These are phyloP conservation scores for Penstemon barbatus DNA, from an alignment of 257 asterid species.

Conservation along the genomic window DNA sequence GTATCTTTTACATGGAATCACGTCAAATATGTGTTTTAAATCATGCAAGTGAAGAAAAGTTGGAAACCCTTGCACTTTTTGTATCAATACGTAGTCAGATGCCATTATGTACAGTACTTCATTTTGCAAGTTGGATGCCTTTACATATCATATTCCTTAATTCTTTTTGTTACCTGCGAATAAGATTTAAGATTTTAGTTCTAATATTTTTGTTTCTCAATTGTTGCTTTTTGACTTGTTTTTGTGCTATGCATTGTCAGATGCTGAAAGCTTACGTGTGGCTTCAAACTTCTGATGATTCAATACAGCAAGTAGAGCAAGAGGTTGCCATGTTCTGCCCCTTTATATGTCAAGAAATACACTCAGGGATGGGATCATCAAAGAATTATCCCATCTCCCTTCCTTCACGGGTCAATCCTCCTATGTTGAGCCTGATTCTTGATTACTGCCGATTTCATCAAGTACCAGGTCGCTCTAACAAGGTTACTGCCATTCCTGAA, in stretches of 20 bases:
- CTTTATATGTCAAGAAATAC: slow-evolving; percentile 78
- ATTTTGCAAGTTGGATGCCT: background rate
- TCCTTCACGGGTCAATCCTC: slow-evolving; percentile 83
- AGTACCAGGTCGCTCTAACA: slow-evolving; percentile 88
- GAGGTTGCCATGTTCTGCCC: slow-evolving; percentile 91
- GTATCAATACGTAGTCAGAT: background rate
- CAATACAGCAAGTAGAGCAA: slow-evolving; percentile 85
- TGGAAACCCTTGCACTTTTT: background rate
- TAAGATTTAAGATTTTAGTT: background rate
- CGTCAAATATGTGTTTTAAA: background rate
- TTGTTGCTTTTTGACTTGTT: slow-evolving; percentile 22
- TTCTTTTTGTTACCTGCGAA: too few relatives aligned
- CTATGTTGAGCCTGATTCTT: slow-evolving; percentile 79
- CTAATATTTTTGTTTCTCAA: background rate
- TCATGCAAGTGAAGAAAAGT: background rate
- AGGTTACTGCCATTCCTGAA: slow-evolving; percentile 47
- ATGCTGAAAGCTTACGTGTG: slow-evolving; percentile 84
- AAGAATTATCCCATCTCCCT: slow-evolving; percentile 80
- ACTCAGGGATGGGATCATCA: slow-evolving; percentile 82
- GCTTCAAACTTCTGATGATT: slow-evolving; percentile 85
- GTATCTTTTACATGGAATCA: background rate
- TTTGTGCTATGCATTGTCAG: slow-evolving; percentile 34
- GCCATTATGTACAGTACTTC: background rate
- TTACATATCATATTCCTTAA: background rate
- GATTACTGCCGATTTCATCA: slow-evolving; percentile 95